These are phyloP conservation scores for Aulographum hederae DNA, from an alignment of 2,329 filamentous ascomycete species.

Conservation along the genomic window DNA sequence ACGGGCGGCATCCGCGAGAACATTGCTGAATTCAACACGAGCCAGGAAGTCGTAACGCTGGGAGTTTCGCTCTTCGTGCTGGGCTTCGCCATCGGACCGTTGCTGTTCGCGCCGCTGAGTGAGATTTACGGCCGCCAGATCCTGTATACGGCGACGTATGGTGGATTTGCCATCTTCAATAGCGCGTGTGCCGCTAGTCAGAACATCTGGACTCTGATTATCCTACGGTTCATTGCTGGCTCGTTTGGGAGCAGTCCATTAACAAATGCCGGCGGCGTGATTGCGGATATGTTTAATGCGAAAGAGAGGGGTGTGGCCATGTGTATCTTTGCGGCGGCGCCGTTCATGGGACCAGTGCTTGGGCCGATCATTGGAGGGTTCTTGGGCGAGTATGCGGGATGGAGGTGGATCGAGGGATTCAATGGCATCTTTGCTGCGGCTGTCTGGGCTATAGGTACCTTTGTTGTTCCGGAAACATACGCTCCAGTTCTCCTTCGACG, in stretches of 20 bases:
- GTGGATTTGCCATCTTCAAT: slow-evolving; percentile 41
- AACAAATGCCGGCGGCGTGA: slow-evolving; percentile 43
- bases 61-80: slow-evolving; percentile 24
- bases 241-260: slow-evolving; percentile 43
- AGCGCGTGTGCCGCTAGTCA: slow-evolving; percentile 37
- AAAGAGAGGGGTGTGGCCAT: slow-evolving; percentile 38
- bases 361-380: slow-evolving; percentile 53
- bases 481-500: slow-evolving; percentile 32
- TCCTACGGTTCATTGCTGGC: slow-evolving; percentile 49
- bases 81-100: slow-evolving; percentile 22
- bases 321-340: slow-evolving; percentile 47
- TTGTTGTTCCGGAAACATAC: slow-evolving; percentile 30
- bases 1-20: slow-evolving; percentile 19
- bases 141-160: slow-evolving; percentile 42
- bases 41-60: slow-evolving; percentile 21
- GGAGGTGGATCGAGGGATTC: slow-evolving; percentile 51
- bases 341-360: slow-evolving; percentile 46
- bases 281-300: slow-evolving; percentile 41
- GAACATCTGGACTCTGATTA: slow-evolving; percentile 40
- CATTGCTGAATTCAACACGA: slow-evolving; percentile 18
- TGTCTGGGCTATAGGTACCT: slow-evolving; percentile 20
- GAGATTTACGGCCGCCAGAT: slow-evolving; percentile 21
- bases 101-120: slow-evolving; percentile 14
- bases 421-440: slow-evolving; percentile 28
- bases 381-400: slow-evolving; percentile 42